Base-by-base conservation (phyloP, 306 rosid species). In the Alnus rubra region DNA sequence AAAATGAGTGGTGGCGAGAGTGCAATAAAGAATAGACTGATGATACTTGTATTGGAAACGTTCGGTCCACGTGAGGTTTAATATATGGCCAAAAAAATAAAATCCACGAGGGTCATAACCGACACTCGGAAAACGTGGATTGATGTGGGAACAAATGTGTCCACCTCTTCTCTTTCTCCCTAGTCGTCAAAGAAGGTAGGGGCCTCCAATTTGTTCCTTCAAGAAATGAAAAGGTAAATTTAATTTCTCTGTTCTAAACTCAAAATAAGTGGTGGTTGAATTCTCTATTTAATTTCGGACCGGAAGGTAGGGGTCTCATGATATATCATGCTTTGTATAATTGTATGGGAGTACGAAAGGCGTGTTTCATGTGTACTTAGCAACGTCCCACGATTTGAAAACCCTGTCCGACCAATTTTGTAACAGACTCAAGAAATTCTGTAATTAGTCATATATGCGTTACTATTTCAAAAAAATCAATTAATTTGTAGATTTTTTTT, bases 191-290 rank as follows among this genome's bases (percentile, higher is more conserved):
- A 42, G 23, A 39, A n/a, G 81, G 78, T 49, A 6, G 18, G 5
- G 52, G 47, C 5, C 15, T 11, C 72, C 35, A 62, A 35, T 75
- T 7, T 62, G 81, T 81, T 78, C 52, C 78, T 79, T 82, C 37
- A 82, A 73, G 79, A 69, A 74, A 80, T 77, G 74, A 75, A 84
- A 81, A 81, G 53, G 45, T 48, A 35, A 35, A 47, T 33, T 11
- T 12, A 19, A 23, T 35, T 14, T 64, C 70, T 35, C 9, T 2
- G 28, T 14, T 37, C 11, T 28, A 2, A 59, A 59, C 5, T 28
- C 10, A 42, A 42, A 42, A 4, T 4, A 42, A 42, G 45, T 42
- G 45, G 45, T 42, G 5, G 45, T 6, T 42, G 28, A 23, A 23
- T 23, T 23, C 28, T 8, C 45, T 5, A 0, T 5, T 42, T 42